A percentile compares a stretch with the other conserved stretches of the same genome.
Conservation (phyloP, 1,284 basidiomycete species). For the Pisolithus thermaeus region DNA sequence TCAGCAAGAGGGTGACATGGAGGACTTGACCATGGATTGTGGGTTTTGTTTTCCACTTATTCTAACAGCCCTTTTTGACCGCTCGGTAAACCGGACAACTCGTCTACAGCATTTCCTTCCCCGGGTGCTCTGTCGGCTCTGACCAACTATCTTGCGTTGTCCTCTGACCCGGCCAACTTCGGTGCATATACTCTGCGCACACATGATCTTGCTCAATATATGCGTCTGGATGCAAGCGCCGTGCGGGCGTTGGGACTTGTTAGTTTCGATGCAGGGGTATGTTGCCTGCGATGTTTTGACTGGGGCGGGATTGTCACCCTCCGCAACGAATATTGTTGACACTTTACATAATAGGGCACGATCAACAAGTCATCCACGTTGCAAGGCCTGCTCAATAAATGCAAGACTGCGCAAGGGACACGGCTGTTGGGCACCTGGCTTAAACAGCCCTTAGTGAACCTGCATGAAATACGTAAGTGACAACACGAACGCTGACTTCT, state of each 20-base stretch:
- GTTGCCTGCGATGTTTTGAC: not conserved
- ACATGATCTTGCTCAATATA: constrained; percentile 92
- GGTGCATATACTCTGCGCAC: constrained; percentile 77
- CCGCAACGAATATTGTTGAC: not conserved
- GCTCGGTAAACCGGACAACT: not conserved
- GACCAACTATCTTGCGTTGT: constrained; percentile 77
- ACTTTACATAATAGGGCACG: constrained; percentile 34
- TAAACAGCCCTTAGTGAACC: constrained; percentile 93
- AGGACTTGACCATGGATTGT: constrained; percentile 11
- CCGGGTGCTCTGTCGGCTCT: constrained; percentile 71
- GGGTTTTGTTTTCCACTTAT: not conserved
- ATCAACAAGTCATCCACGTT: constrained; percentile 79
- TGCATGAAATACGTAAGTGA: constrained; percentile 84
- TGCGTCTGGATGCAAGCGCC: constrained; percentile 94
- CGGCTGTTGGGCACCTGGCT: constrained; percentile 89
- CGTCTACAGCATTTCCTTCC: constrained; percentile 11
- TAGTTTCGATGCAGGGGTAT: constrained; percentile 57
- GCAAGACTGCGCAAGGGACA: constrained; percentile 96
- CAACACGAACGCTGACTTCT: not conserved
- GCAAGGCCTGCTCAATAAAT: constrained; percentile 88
- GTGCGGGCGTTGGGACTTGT: constrained; percentile 87
- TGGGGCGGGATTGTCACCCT: not conserved
- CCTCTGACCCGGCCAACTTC: constrained; percentile 80
- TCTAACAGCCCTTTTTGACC: not conserved
- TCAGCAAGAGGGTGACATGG: constrained; percentile 25